These are phyloP conservation scores for Trichosporon coremiiforme DNA, from an alignment of 1,284 basidiomycete species.

Conservation along the genomic window DNA sequence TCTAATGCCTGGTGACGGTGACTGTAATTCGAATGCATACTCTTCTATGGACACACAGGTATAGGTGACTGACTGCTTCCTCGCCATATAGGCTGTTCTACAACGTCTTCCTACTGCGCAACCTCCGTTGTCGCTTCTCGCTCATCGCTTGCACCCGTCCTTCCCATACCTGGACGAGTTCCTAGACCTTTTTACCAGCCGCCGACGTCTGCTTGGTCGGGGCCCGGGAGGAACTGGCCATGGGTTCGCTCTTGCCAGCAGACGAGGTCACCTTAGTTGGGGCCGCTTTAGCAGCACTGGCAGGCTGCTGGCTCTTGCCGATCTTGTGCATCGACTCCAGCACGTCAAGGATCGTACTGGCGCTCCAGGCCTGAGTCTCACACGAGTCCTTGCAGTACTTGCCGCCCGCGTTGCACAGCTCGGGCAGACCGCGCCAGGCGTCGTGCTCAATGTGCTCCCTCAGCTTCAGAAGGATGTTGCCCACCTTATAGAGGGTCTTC, in stretches of 20 bases:
- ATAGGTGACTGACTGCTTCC: slow-evolving; percentile 10
- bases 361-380: slow-evolving; percentile 88
- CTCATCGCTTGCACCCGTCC: neutral
- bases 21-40: neutral
- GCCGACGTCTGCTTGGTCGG: neutral
- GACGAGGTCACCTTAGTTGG: neutral
- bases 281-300: neutral
- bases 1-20: neutral
- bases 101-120: neutral
- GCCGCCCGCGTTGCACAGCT: slow-evolving; percentile 81
- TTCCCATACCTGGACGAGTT: slow-evolving; percentile 17
- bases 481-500: slow-evolving; percentile 75
- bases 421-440: slow-evolving; percentile 87
- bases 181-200: slow-evolving; percentile 1
- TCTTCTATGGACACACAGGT: slow-evolving; percentile 8
- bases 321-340: slow-evolving; percentile 68
- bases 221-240: too few species aligned
- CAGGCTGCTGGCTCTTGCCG: slow-evolving; percentile 20
- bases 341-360: slow-evolving; percentile 83
- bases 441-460: slow-evolving; percentile 74
- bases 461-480: slow-evolving; percentile 68
- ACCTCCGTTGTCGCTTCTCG: slow-evolving; percentile 9
- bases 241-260: neutral
- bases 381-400: slow-evolving; percentile 81
- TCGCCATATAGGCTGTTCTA: slow-evolving; percentile 4